Conservation (phyloP, 192 early-diverging fungal genomes). For the Coemansia guatemalensis region DNA sequence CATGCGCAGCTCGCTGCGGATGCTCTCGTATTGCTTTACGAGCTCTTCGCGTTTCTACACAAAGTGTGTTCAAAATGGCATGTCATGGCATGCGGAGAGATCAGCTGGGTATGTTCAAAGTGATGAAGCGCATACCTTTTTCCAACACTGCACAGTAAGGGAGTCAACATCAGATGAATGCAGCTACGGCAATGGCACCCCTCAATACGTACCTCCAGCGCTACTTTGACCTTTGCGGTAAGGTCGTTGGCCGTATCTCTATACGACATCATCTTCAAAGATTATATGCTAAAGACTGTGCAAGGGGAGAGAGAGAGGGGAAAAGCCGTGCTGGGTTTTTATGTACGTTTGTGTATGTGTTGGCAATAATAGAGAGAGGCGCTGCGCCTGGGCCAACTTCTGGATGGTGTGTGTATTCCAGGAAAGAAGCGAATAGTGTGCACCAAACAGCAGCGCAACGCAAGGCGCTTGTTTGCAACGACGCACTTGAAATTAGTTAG, state of each 20-base stretch:
- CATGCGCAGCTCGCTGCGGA: slow-evolving; percentile 23
- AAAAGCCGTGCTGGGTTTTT: neutral
- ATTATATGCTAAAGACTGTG: neutral
- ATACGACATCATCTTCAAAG: slow-evolving; percentile 34
- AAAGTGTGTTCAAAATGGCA: neutral
- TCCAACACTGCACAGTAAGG: neutral
- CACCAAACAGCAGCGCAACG: neutral
- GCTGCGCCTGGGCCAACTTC: neutral
- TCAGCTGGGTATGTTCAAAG: neutral
- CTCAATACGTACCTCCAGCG: slow-evolving; percentile 37
- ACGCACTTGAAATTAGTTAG: slow-evolving; percentile 3
- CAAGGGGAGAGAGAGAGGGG: neutral
- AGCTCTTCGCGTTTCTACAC: slow-evolving; percentile 44
- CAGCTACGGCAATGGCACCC: neutral
- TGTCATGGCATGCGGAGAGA: neutral
- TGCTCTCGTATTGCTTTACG: slow-evolving; percentile 30
- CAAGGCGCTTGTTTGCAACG: neutral
- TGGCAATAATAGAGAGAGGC: neutral
- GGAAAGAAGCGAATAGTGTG: neutral
- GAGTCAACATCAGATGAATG: neutral
- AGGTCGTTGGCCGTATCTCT: slow-evolving; percentile 44
- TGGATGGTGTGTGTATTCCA: neutral
- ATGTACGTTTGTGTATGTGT: neutral
- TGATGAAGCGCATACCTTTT: neutral
- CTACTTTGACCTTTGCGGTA: slow-evolving; percentile 41